Conservation (phyloP, 2,329 filamentous ascomycete genomes). For the Phoma sp. region DNA sequence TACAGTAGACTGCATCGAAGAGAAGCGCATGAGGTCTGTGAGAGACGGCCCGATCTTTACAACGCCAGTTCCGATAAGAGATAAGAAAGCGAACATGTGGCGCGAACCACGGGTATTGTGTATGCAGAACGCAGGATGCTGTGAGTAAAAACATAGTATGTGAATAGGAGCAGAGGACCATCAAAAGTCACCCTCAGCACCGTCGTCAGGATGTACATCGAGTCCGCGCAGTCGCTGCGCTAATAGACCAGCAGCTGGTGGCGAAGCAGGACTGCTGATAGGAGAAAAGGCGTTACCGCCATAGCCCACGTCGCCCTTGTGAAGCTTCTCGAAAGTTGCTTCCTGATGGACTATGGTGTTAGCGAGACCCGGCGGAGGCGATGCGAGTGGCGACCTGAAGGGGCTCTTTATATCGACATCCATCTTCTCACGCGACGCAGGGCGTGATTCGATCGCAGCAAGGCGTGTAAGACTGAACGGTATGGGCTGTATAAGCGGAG, state of each 20-base stretch:
- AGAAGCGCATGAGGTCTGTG: neutral
- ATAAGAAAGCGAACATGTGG: neutral
- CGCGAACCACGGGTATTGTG: slow-evolving; percentile 12
- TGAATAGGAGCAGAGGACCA: too few species aligned
- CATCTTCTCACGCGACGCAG: slow-evolving; percentile 42
- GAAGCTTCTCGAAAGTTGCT: slow-evolving; percentile 69
- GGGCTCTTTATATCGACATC: slow-evolving; percentile 36
- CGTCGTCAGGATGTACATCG: slow-evolving; percentile 53
- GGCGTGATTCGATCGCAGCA: slow-evolving; percentile 36
- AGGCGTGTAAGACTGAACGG: slow-evolving; percentile 55
- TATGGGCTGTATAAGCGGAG: slow-evolving; percentile 56
- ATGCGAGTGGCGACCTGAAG: slow-evolving; percentile 31
- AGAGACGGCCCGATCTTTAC: neutral
- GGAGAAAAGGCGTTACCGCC: slow-evolving; percentile 45
- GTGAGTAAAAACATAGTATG: neutral
- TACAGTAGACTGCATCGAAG: neutral
- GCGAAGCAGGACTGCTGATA: slow-evolving; percentile 56
- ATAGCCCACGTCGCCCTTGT: slow-evolving; percentile 63
- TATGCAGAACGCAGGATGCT: neutral
- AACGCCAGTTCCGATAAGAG: neutral
- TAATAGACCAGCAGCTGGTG: slow-evolving; percentile 70
- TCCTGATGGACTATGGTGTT: slow-evolving; percentile 20
- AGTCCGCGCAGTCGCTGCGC: slow-evolving; percentile 71
- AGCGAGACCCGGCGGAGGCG: slow-evolving; percentile 24
- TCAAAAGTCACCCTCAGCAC: neutral